Evolutionary conservation across 495 filamentous ascomycete genomes (phyloP).

Genomic region (Aspergillus sparsus): DNA sequence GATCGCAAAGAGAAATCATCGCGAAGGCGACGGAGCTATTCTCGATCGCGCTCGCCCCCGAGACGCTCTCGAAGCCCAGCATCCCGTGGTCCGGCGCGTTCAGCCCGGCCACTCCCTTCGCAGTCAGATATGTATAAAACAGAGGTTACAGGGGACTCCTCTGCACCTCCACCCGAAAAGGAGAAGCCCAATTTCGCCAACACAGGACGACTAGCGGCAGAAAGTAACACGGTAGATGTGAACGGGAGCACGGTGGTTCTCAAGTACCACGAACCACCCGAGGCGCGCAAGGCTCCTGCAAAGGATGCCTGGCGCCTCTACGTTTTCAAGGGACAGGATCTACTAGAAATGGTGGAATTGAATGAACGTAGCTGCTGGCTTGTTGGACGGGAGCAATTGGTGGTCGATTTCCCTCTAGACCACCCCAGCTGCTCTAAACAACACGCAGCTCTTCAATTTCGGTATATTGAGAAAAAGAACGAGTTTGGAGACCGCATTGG

Average conservation of each 20-base stretch:
- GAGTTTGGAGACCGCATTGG: constrained; percentile 83
- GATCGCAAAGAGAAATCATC: constrained; percentile 30
- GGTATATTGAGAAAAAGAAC: constrained; percentile 76
- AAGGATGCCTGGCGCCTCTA: constrained; percentile 86
- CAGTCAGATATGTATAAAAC: constrained; percentile 68
- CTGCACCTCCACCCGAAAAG: constrained; percentile 56
- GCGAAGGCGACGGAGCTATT: constrained; percentile 30
- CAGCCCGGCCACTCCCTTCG: constrained; percentile 64
- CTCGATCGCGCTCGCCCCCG: constrained; percentile 37
- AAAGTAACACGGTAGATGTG: constrained; percentile 80
- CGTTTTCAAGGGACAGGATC: constrained; percentile 82
- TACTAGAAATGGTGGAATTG: constrained; percentile 79
- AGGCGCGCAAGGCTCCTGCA: constrained; percentile 82
- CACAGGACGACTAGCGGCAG: constrained; percentile 81
- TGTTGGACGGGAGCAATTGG: constrained; percentile 72
- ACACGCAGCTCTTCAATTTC: constrained; percentile 93
- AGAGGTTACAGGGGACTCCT: constrained; percentile 42
- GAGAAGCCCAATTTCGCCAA: constrained; percentile 85
- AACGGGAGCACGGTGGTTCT: constrained; percentile 69
- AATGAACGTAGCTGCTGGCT: constrained; percentile 83
- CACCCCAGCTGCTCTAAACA: constrained; percentile 93
- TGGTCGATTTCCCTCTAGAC: constrained; percentile 82
- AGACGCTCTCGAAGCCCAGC: constrained; percentile 32
- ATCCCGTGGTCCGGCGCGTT: constrained; percentile 36
- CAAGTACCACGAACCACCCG: constrained; percentile 94